Evolutionary conservation across 2,329 filamentous ascomycete genomes (phyloP).

Genomic region (Rhinocladiella similis): DNA sequence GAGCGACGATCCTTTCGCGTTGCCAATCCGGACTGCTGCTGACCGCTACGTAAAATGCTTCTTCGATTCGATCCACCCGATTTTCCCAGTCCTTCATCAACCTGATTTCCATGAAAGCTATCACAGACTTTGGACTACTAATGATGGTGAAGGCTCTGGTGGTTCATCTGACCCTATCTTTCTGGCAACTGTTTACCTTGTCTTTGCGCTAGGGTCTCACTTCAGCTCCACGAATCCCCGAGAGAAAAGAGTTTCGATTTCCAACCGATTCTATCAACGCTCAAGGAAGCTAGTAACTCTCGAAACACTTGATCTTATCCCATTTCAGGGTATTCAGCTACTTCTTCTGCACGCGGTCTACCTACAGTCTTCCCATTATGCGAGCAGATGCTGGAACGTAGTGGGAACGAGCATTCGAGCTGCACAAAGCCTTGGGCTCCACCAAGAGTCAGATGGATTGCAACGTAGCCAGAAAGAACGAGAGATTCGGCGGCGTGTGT

Average conservation of each 20-base stretch:
- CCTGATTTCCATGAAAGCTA: slow-evolving; percentile 41
- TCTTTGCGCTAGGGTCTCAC: slow-evolving; percentile 50
- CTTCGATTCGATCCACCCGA: slow-evolving; percentile 48
- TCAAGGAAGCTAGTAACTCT: slow-evolving; percentile 45
- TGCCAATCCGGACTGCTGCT: slow-evolving; percentile 47
- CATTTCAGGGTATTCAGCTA: slow-evolving; percentile 47
- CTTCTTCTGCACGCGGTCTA: slow-evolving; percentile 51
- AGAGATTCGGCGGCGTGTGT: slow-evolving; percentile 30
- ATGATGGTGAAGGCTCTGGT: slow-evolving; percentile 27
- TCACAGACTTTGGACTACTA: slow-evolving; percentile 41
- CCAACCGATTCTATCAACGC: slow-evolving; percentile 45
- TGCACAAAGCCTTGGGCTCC: slow-evolving; percentile 49
- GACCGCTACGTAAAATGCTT: slow-evolving; percentile 49
- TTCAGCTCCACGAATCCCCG: slow-evolving; percentile 42
- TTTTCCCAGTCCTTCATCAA: slow-evolving; percentile 49
- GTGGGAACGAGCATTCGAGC: slow-evolving; percentile 49
- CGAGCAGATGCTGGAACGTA: slow-evolving; percentile 53
- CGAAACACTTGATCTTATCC: slow-evolving; percentile 40
- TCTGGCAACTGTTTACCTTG: slow-evolving; percentile 35
- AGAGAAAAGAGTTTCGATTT: slow-evolving; percentile 41
- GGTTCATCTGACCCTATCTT: not conserved
- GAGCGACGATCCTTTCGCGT: slow-evolving; percentile 28
- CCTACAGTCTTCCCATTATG: slow-evolving; percentile 49
- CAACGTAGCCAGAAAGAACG: slow-evolving; percentile 18
- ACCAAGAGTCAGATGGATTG: slow-evolving; percentile 33